Conservation (phyloP, 257 asterid species). For the Penstemon newberryi region DNA sequence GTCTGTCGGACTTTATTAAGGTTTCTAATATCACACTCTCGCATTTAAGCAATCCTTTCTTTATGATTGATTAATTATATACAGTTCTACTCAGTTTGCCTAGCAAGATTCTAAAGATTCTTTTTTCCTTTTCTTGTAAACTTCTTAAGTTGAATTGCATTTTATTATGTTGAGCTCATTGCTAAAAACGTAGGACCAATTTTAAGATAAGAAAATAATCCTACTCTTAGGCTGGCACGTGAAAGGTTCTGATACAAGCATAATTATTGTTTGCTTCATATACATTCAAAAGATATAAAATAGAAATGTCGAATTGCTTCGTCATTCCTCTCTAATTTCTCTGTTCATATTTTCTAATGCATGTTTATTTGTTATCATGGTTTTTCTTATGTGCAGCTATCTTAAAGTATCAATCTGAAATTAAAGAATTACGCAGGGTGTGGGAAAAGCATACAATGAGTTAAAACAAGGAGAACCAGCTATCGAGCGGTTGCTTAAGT, state of each 20-base stretch:
- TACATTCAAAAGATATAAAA: not conserved
- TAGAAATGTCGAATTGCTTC: conserved; percentile 6
- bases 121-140: not conserved
- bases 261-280: conserved; percentile 1
- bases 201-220: not conserved
- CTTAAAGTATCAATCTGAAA: conserved; percentile 42
- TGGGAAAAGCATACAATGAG: conserved; percentile 89
- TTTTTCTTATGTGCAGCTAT: conserved; percentile 39
- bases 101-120: not conserved
- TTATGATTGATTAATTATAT: conserved; percentile 5
- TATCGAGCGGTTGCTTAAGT: conserved; percentile 71
- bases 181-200: not conserved
- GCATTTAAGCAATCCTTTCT: not conserved
- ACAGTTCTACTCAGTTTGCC: conserved; percentile 7
- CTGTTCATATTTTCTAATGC: conserved; percentile 22
- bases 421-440: conserved; percentile 57
- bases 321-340: not conserved
- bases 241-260: not conserved
- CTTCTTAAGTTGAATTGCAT: not conserved
- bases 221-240: not conserved
- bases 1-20: not conserved
- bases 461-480: conserved; percentile 99
- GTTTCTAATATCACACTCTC: not conserved
- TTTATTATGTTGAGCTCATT: not conserved
- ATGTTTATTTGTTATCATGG: conserved; percentile 33